Evolutionary conservation across 2,329 filamentous ascomycete genomes (phyloP).

Genomic region (Calonectria ilicicola): DNA sequence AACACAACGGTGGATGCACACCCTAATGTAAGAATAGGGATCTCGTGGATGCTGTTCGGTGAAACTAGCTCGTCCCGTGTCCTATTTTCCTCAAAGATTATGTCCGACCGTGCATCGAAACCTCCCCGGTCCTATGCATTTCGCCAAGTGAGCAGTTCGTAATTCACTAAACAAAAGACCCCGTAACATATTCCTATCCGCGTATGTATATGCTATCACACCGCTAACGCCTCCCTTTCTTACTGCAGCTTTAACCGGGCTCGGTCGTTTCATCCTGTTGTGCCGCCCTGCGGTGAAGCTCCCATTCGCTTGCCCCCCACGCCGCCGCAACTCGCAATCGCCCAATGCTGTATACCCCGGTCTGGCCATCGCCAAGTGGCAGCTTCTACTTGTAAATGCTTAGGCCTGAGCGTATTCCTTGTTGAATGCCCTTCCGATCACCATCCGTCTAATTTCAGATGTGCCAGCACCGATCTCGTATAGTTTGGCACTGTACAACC

Average conservation of each 20-base stretch:
- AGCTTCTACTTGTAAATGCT: neutral
- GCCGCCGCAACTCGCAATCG: neutral
- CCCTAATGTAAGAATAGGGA: neutral
- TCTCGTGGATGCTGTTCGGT: neutral
- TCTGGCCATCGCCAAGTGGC: neutral
- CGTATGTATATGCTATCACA: conserved; percentile 18
- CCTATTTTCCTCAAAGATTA: neutral
- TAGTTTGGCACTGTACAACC: conserved; percentile 69
- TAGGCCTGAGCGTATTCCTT: conserved; percentile 74
- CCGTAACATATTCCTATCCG: neutral
- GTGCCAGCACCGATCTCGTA: conserved; percentile 99
- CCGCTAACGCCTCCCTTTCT: conserved; percentile 13
- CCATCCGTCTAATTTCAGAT: conserved; percentile 92
- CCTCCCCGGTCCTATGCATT: neutral
- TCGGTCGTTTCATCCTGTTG: neutral
- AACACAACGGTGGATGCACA: neutral
- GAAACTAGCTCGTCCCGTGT: neutral
- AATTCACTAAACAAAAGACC: conserved; percentile 10
- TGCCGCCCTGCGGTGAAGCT: neutral
- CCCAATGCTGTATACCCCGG: neutral
- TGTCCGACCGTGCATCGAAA: neutral
- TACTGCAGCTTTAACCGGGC: neutral
- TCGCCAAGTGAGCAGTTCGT: neutral
- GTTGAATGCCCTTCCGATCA: conserved; percentile 93
- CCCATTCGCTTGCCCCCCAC: neutral